Evolutionary conservation across 176 grass and related monocot genomes (phyloP).

Genomic region (Poa pratensis): DNA sequence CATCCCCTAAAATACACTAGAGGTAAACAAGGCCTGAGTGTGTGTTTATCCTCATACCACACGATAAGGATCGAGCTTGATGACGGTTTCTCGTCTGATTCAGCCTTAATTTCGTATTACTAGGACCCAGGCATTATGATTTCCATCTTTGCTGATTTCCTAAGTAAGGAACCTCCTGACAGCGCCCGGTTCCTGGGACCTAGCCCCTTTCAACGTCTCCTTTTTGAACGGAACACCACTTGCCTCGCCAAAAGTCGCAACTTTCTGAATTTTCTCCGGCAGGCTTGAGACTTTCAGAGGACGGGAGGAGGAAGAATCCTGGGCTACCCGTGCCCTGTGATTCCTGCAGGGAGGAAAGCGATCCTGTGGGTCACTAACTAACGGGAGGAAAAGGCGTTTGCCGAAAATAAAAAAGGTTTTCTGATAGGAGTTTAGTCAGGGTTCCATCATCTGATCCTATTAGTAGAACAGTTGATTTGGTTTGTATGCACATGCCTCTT

Average conservation of each 20-base stretch:
- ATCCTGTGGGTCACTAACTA: slow-evolving; percentile 11
- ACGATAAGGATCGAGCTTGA: neutral
- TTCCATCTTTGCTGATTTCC: slow-evolving; percentile 48
- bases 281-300: neutral
- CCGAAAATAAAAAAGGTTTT: neutral
- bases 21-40: no score
- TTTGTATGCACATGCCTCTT: neutral
- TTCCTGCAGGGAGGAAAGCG: slow-evolving; percentile 40
- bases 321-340: slow-evolving; percentile 22
- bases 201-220: slow-evolving; percentile 47
- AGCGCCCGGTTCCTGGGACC: slow-evolving; percentile 46
- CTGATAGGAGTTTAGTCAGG: slow-evolving; percentile 7
- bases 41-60: neutral
- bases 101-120: slow-evolving; percentile 11
- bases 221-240: slow-evolving; percentile 39
- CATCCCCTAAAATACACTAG: no score
- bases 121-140: slow-evolving; percentile 33
- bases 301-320: neutral
- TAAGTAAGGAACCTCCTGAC: slow-evolving; percentile 51
- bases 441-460: slow-evolving; percentile 24
- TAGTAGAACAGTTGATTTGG: slow-evolving; percentile 20
- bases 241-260: slow-evolving; percentile 35
- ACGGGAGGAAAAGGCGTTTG: neutral
- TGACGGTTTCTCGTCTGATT: slow-evolving; percentile 14
- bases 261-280: slow-evolving; percentile 17